A percentile compares a stretch with the other conserved stretches of the same genome.
These are phyloP conservation scores for Biscogniauxia marginata DNA, from an alignment of 2,329 filamentous ascomycete genomes.

Conservation along the genomic window DNA sequence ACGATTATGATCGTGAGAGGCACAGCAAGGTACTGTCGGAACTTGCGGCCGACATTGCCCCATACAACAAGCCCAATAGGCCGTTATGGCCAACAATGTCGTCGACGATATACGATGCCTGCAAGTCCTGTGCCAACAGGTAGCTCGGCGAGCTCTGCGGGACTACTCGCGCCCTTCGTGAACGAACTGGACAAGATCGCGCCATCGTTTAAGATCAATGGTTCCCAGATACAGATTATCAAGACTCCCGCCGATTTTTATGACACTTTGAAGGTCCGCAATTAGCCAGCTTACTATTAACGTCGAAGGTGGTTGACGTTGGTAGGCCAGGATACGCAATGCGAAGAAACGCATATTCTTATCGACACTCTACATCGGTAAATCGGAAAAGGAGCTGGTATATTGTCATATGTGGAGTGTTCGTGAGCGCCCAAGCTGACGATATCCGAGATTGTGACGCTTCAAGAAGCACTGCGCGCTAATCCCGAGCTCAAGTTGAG, in stretches of 20 bases:
- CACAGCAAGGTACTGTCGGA: constrained; percentile 27
- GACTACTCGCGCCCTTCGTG: constrained; percentile 53
- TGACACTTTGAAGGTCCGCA: constrained; percentile 74
- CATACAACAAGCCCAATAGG: constrained; percentile 15
- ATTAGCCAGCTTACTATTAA: not conserved
- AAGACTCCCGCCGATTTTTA: constrained; percentile 87
- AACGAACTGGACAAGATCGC: constrained; percentile 82
- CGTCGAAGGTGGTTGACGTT: constrained; percentile 3
- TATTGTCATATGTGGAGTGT: constrained; percentile 6
- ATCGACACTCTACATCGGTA: constrained; percentile 96
- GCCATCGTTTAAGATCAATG: constrained; percentile 83
- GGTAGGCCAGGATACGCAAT: constrained; percentile 72
- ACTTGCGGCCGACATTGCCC: constrained; percentile 24
- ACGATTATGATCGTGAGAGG: constrained; percentile 30
- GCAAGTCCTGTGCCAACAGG: constrained; percentile 24
- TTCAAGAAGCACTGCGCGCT: constrained; percentile 69
- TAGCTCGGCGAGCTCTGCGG: constrained; percentile 33
- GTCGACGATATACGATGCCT: constrained; percentile 42
- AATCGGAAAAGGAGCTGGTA: constrained; percentile 83
- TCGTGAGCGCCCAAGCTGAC: constrained; percentile 12
- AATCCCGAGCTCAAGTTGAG: constrained; percentile 80
- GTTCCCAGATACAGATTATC: constrained; percentile 77
- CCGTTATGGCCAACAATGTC: constrained; percentile 31
- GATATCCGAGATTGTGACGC: constrained; percentile 61
- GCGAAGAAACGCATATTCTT: constrained; percentile 82